Conservation (phyloP, 228 moss, liverwort and hornwort genomes). For the Sphagnum magellanicum region DNA sequence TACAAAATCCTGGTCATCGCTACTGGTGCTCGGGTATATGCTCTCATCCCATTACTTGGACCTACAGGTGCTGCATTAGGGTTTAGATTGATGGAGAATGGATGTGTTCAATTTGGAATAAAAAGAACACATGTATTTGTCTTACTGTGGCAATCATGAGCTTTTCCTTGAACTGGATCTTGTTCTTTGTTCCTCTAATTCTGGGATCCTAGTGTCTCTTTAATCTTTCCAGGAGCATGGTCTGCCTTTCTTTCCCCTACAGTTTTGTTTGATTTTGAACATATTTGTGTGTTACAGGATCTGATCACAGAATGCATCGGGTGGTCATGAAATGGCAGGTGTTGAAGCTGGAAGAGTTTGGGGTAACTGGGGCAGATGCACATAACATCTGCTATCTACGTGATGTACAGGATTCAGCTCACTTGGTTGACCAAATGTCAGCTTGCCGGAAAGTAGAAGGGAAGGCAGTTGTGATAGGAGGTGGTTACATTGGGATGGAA, state of each 20-base stretch:
- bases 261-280: too few relatives aligned
- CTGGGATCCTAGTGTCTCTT: background rate
- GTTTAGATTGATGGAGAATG: too few relatives aligned
- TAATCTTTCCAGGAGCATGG: too few relatives aligned
- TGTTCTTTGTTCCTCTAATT: background rate
- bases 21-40: constrained; percentile 84
- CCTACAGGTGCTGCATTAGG: background rate
- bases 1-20: constrained; percentile 66
- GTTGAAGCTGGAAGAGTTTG: constrained; percentile 93
- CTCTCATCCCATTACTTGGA: background rate
- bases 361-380: constrained; percentile 63
- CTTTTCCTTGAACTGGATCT: background rate
- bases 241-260: too few relatives aligned
- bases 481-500: constrained; percentile 99
- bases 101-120: too few relatives aligned
- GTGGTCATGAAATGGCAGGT: constrained; percentile 30
- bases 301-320: too few relatives aligned
- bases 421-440: constrained; percentile 58
- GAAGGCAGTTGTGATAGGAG: constrained; percentile 92
- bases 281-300: too few relatives aligned
- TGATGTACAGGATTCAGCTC: constrained; percentile 54
- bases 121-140: too few relatives aligned
- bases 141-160: too few relatives aligned
- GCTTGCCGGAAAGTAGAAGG: constrained; percentile 53
- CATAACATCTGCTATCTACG: constrained; percentile 88